Base-by-base conservation (phyloP, 306 rosid genomes). In the Cicer cuneatum region DNA sequence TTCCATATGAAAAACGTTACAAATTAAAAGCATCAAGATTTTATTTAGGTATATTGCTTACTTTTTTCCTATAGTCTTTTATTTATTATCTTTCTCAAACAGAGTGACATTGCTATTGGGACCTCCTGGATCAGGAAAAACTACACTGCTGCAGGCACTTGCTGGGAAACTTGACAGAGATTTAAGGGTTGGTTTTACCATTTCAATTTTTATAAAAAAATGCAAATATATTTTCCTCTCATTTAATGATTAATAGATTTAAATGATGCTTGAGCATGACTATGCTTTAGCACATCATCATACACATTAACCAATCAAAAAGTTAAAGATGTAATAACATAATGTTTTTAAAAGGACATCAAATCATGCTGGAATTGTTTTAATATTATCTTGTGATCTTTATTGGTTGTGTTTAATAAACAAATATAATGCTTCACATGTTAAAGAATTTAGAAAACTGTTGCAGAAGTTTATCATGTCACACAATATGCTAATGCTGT, bases 61-160 rank as follows among this genome's bases (percentile, higher is more conserved):
- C 2, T 3, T 14, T 48, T 62, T 11, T 4, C 5, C 16, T 6
- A 0, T 11, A 1, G 15, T 54, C 39, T 52, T 47, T 1, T 54
- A 3, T n/a, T 1, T 40, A 9, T 1, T 40, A 9, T 71, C 48
- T 58, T 65, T 66, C 29, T 53, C 18, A 59, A 52, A 74, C 73
- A 86, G 90, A 79, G 75, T 84, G 80, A 76, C 90, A 21, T 69
- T 87, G 63, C 90, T 87, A 59, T 69, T 87, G 76, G 90, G 90
- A 45, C 90, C 90, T 60, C 90, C 88, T 2, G 78, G 86, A 77
- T 73, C 90, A 40, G 90, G 90, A 39, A 87, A 87, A 87, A 84
- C 90, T 19, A 87, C 90, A 45, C 11, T 87, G 40, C 75, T 87
- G 67, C 46, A 79, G 59, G 86, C 90, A 70, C 90, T 87, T 76